Base-by-base conservation (phyloP, 2,329 filamentous ascomycete species). In the Coniella vitis region DNA sequence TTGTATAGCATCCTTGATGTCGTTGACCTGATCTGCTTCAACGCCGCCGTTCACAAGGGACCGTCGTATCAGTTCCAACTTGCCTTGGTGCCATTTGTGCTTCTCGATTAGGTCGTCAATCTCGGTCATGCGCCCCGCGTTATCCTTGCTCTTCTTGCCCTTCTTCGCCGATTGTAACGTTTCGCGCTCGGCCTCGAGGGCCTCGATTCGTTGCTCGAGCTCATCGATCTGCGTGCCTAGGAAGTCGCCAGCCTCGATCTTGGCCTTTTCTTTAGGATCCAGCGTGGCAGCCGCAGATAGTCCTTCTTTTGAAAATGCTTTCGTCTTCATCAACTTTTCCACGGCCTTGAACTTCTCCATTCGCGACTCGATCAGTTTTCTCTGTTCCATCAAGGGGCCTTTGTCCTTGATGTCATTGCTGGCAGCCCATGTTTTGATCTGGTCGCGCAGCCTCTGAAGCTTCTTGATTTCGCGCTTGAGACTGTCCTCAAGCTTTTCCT, bases 301-400 rank as follows among this genome's bases (percentile, higher is more conserved):
- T 38, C 93, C 93, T 70, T 97, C 93, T 75, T 98, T 97, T 54
- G 93, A 97, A 71, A 95, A 98, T 54, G 93, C 93, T 69, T 98
- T 98, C 49, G 93, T 98, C 76, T 98, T 98, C 93, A 98, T 97
- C 63, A 95, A 93, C 75, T 98, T 98, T 70, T 98, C 93, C 46
- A 98, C 93, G n/a, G 90, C 91, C 74, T 98, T 98, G 80, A 98
- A 98, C 62, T 89, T 90, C 72, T 98, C 93, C 93, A 98, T 98
- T 87, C 91, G 85, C 74, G 90, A 95, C 78, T 98, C 93, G 69
- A 98, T 98, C 67, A 94, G 79, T 72, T 90, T 93, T 66, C 93
- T 81, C 69, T 98, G 84, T 63, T 98, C 93, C 63, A 96, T 72
- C 65, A 98, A 72, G 60, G 91, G 91, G 66, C 87, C 86, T 77